phyloP scores from a whole-genome alignment of 2,329 filamentous ascomycete species.

The Boeremia lycopersici region DNA sequence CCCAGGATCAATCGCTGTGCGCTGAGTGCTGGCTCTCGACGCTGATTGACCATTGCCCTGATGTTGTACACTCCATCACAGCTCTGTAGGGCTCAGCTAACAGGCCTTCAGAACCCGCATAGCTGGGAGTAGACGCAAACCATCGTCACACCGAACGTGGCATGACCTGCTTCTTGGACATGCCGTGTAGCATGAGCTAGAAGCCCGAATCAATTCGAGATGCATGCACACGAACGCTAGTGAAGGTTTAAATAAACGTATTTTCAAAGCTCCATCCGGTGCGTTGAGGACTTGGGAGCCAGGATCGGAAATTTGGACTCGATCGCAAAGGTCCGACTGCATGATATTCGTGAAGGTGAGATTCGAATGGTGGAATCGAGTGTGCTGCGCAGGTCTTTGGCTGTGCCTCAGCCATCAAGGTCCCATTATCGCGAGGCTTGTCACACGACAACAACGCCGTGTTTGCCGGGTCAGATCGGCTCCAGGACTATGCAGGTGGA shows the following conservation, averaged over 20 bases:
- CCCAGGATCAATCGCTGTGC: background rate
- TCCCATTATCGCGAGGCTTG: slow-evolving; percentile 5
- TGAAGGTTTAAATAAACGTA: background rate
- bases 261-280: background rate
- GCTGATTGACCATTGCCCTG: background rate
- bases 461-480: slow-evolving; percentile 13
- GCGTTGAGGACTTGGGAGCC: background rate
- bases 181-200: slow-evolving; percentile 13
- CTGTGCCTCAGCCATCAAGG: background rate
- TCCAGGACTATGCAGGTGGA: slow-evolving; percentile 9
- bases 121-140: background rate
- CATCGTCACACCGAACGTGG: slow-evolving; percentile 14
- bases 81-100: slow-evolving; percentile 16
- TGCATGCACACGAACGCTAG: background rate
- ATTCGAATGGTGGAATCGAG: background rate
- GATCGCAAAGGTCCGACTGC: background rate
- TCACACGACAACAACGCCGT: slow-evolving; percentile 7
- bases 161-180: slow-evolving; percentile 12
- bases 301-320: background rate
- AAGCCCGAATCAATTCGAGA: slow-evolving; percentile 3
- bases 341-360: background rate
- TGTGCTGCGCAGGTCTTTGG: background rate
- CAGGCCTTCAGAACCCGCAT: slow-evolving; percentile 1
- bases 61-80: background rate
- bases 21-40: slow-evolving; percentile 13